phyloP scores from a whole-genome alignment of 768 basidiomycete species.

The Amanita molliuscula region DNA sequence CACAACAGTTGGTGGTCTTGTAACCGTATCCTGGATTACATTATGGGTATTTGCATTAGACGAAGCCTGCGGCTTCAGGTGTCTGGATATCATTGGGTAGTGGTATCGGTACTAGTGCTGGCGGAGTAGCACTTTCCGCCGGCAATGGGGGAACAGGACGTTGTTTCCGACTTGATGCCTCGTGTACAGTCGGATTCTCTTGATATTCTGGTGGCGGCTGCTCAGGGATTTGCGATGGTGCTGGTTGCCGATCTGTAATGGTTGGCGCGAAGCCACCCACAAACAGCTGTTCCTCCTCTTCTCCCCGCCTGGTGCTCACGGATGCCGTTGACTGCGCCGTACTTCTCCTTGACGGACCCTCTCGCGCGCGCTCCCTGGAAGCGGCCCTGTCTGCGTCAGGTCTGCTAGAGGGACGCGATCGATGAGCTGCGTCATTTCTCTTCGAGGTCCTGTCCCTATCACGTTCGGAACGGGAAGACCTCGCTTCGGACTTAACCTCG shows the following conservation, averaged over 20 bases:
- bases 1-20: slow-evolving; percentile 13
- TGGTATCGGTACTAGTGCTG: slow-evolving; percentile 10
- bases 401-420: slow-evolving; percentile 34
- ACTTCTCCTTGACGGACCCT: slow-evolving; percentile 23
- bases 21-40: slow-evolving; percentile 8
- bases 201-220: slow-evolving; percentile 9
- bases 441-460: slow-evolving; percentile 9
- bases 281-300: slow-evolving; percentile 30
- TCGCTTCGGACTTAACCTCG: slow-evolving; percentile 35
- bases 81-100: neutral
- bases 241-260: slow-evolving; percentile 18
- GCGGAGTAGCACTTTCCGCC: slow-evolving; percentile 12
- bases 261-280: slow-evolving; percentile 40
- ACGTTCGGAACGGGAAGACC: slow-evolving; percentile 38
- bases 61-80: neutral
- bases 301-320: slow-evolving; percentile 20
- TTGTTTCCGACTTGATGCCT: slow-evolving; percentile 14
- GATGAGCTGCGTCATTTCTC: slow-evolving; percentile 23
- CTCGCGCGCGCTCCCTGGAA: slow-evolving; percentile 24
- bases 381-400: neutral
- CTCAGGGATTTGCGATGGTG: slow-evolving; percentile 9
- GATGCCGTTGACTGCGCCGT: slow-evolving; percentile 27
- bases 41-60: neutral
- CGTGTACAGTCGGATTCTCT: slow-evolving; percentile 7
- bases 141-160: slow-evolving; percentile 8